Conservation (phyloP, 164 flowering plant species). For the Sedum album region DNA sequence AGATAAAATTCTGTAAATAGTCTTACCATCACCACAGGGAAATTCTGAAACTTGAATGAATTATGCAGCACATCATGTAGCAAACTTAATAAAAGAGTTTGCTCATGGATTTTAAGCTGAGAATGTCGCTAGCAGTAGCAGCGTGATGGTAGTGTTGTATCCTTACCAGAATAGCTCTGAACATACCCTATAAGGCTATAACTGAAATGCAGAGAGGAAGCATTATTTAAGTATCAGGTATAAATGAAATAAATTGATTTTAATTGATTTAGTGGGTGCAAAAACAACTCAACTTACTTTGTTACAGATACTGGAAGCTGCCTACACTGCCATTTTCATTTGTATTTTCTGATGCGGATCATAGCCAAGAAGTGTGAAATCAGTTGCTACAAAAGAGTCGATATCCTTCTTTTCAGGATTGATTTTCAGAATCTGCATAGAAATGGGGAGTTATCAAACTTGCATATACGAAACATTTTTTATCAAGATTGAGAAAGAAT, state of each 20-base stretch:
- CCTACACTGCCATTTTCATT: constrained; percentile 84
- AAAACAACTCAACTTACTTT: background rate
- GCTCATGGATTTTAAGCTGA: background rate
- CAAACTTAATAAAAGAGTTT: no score
- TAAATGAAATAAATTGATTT: no score
- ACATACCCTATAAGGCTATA: background rate
- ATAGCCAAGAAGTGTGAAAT: constrained; percentile 70
- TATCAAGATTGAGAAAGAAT: background rate
- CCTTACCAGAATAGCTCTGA: background rate
- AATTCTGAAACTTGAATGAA: no score
- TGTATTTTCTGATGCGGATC: constrained; percentile 76
- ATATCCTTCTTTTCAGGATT: constrained; percentile 66
- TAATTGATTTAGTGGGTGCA: no score
- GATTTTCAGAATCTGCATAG: constrained; percentile 64
- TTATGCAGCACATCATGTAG: no score
- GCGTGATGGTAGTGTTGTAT: background rate
- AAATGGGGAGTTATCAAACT: background rate
- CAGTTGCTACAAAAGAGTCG: constrained; percentile 67
- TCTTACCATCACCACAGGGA: background rate
- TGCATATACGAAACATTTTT: background rate
- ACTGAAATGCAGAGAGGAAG: no score
- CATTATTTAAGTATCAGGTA: background rate
- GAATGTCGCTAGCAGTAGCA: background rate
- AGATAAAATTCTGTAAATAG: background rate
- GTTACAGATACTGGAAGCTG: background rate